Evolutionary conservation across 202 grass and related monocot genomes (phyloP).

Genomic region (Schoenoplectus triqueter): DNA sequence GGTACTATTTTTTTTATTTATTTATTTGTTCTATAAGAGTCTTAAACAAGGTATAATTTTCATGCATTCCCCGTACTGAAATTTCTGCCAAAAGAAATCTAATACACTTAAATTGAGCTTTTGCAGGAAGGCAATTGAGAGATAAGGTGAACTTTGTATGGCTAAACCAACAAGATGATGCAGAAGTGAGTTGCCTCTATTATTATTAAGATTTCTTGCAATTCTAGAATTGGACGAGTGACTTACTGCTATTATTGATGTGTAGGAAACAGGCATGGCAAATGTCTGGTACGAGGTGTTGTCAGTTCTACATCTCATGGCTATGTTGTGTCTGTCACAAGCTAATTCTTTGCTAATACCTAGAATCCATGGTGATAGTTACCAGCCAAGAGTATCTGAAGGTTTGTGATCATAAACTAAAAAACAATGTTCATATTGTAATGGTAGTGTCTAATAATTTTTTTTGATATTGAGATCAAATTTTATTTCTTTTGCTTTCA

Average conservation of each 20-base stretch:
- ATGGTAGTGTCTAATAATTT: conserved; percentile 12
- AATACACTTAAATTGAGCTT: conserved; percentile 7
- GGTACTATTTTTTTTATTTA: conserved; percentile 49
- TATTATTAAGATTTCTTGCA: neutral
- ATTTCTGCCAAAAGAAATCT: conserved; percentile 1
- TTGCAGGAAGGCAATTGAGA: conserved; percentile 59
- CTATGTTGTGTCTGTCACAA: conserved; percentile 78
- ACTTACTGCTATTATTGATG: conserved; percentile 35
- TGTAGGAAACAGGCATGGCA: conserved; percentile 76
- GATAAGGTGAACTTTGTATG: conserved; percentile 71
- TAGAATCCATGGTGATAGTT: conserved; percentile 74
- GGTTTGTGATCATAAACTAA: conserved; percentile 45
- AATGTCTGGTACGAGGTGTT: conserved; percentile 98
- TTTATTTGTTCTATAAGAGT: conserved; percentile 1
- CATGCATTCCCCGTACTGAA: neutral
- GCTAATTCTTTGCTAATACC: conserved; percentile 92
- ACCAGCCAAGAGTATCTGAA: conserved; percentile 85
- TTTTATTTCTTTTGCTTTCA: conserved; percentile 25
- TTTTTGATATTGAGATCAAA: conserved; percentile 7
- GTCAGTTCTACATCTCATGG: conserved; percentile 95
- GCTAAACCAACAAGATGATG: conserved; percentile 88
- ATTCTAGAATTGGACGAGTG: conserved; percentile 9
- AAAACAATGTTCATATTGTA: neutral
- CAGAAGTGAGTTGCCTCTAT: conserved; percentile 48
- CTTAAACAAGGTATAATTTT: conserved; percentile 1